Conservation (phyloP, 2,329 filamentous ascomycete species). For the Lizonia empirigonia region DNA sequence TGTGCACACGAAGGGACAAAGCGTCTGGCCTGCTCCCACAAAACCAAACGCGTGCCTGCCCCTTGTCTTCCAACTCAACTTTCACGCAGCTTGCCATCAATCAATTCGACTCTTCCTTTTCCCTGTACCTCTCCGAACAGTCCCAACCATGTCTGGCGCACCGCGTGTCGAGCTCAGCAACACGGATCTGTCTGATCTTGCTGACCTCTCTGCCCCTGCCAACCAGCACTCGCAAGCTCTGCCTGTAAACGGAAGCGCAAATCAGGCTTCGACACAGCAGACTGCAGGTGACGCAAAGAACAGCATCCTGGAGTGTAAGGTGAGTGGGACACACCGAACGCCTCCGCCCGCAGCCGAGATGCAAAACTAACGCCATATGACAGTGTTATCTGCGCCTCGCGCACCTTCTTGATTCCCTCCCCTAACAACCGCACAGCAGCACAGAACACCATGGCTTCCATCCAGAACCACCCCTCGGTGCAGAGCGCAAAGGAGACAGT, state of each 20-base stretch:
- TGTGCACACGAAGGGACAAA: slow-evolving; percentile 15
- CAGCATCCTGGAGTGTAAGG: slow-evolving; percentile 52
- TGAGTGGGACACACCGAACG: slow-evolving; percentile 41
- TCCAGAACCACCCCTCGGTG: slow-evolving; percentile 57
- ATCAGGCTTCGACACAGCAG: slow-evolving; percentile 27
- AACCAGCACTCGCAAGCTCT: slow-evolving; percentile 20
- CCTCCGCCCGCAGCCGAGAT: slow-evolving; percentile 42
- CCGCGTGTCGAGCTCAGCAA: slow-evolving; percentile 40
- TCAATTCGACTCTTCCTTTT: neutral
- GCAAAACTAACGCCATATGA: slow-evolving; percentile 43
- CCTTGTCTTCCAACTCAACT: slow-evolving; percentile 3
- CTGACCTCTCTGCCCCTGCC: slow-evolving; percentile 33
- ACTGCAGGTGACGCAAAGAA: slow-evolving; percentile 43
- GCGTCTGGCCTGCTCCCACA: slow-evolving; percentile 10
- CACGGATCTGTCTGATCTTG: slow-evolving; percentile 32
- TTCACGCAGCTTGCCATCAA: slow-evolving; percentile 4
- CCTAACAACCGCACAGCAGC: slow-evolving; percentile 53
- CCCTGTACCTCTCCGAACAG: slow-evolving; percentile 3
- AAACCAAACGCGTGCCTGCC: slow-evolving; percentile 13
- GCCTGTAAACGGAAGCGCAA: slow-evolving; percentile 32
- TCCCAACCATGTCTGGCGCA: slow-evolving; percentile 37
- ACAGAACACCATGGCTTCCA: slow-evolving; percentile 54
- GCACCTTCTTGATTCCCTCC: slow-evolving; percentile 34
- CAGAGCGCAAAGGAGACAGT: slow-evolving; percentile 53
- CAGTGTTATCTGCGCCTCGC: slow-evolving; percentile 48